A percentile compares a stretch with the other conserved stretches of the same genome.
phyloP scores from a whole-genome alignment of 441 rosid species.

The Biscutella auriculata region DNA sequence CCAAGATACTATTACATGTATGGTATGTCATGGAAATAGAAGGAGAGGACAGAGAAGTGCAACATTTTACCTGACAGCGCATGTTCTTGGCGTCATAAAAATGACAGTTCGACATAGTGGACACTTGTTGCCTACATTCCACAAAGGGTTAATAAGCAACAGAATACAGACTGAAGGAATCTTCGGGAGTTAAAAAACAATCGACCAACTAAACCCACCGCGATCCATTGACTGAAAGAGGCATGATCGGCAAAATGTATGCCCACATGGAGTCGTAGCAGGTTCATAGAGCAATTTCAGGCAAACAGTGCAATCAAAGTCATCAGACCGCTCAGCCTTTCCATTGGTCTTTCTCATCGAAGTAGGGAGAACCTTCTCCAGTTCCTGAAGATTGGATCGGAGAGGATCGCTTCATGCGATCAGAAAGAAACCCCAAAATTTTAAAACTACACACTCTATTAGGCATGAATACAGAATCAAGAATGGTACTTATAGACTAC shows the following conservation, averaged over 20 bases:
- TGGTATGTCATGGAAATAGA: not conserved
- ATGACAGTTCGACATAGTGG: slow-evolving; percentile 89
- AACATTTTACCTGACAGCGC: slow-evolving; percentile 57
- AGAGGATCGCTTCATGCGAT: slow-evolving; percentile 67
- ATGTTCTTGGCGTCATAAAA: slow-evolving; percentile 72
- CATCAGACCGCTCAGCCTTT: slow-evolving; percentile 65
- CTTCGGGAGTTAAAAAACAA: not conserved
- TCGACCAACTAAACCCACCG: slow-evolving; percentile 34
- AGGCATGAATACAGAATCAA: slow-evolving; percentile 10
- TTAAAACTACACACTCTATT: slow-evolving; percentile 10
- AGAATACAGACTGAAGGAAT: not conserved
- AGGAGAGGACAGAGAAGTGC: slow-evolving; percentile 6
- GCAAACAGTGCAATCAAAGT: slow-evolving; percentile 86
- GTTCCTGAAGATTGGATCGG: slow-evolving; percentile 52
- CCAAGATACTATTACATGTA: not conserved
- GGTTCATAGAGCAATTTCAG: slow-evolving; percentile 84
- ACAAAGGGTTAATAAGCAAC: slow-evolving; percentile 16
- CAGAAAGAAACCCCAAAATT: slow-evolving; percentile 27
- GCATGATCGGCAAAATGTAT: slow-evolving; percentile 86
- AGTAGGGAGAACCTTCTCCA: slow-evolving; percentile 37
- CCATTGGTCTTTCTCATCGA: slow-evolving; percentile 27
- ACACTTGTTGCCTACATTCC: slow-evolving; percentile 72
- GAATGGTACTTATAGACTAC: not conserved
- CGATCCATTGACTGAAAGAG: slow-evolving; percentile 89
- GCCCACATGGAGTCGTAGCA: slow-evolving; percentile 90